Conservation (phyloP, 1,284 basidiomycete genomes). For the Sanghuangporus sanghuang region DNA sequence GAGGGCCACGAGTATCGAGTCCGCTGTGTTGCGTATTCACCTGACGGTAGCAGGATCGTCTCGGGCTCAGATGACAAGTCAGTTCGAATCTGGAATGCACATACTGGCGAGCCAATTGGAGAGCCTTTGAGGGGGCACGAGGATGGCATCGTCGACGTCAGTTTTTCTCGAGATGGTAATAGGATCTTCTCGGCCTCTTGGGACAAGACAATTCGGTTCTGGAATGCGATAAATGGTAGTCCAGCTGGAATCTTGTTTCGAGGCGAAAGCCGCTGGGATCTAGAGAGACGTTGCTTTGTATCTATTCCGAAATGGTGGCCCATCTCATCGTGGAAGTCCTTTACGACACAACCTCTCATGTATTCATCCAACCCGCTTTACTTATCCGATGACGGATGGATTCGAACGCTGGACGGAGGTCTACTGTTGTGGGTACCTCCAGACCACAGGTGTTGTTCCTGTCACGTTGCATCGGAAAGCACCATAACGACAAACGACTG, state of each 20-base stretch:
- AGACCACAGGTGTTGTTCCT: not conserved
- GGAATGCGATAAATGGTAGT: not conserved
- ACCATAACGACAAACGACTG: not conserved
- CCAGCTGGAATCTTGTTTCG: not conserved
- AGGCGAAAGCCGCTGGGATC: not conserved
- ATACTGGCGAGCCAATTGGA: not conserved
- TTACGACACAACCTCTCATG: not conserved
- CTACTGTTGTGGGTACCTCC: not conserved
- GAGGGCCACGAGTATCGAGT: not conserved
- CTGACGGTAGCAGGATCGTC: not conserved
- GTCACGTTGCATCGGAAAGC: not conserved
- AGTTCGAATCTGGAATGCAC: not conserved
- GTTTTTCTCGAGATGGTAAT: not conserved
- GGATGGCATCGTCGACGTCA: not conserved
- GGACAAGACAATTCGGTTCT: not conserved
- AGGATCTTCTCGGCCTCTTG: not conserved
- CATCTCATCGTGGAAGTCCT: not conserved
- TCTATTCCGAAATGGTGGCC: not conserved
- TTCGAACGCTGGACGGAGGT: not conserved
- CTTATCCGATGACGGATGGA: not conserved
- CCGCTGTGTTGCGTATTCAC: conserved; percentile 3
- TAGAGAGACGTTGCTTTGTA: not conserved
- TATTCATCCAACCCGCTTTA: not conserved
- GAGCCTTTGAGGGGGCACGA: not conserved
- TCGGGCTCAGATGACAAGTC: not conserved